These are phyloP conservation scores for Phytopythium litorale DNA, from an alignment of 352 stramenopile species.

Conservation along the genomic window DNA sequence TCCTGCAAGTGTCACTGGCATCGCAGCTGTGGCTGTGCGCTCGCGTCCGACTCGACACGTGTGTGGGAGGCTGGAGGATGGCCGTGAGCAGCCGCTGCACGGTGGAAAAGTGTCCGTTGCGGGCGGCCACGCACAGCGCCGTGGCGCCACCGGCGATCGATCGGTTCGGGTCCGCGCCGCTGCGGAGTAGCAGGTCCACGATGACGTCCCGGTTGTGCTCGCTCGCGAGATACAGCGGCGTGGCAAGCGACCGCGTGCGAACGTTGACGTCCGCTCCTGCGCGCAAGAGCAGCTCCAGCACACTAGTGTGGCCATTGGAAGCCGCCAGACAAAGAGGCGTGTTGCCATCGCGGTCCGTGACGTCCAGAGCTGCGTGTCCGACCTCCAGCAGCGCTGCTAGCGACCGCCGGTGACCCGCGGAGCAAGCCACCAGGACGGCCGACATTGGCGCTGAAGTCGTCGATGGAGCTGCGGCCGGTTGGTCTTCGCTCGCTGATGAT, in stretches of 20 bases:
- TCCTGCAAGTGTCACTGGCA: neutral
- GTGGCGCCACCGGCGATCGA: constrained; percentile 52
- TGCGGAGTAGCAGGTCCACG: constrained; percentile 51
- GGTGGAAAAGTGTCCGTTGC: constrained; percentile 61
- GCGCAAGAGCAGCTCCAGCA: constrained; percentile 37
- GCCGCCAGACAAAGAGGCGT: constrained; percentile 58
- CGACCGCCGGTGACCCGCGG: constrained; percentile 44
- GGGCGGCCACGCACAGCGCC: constrained; percentile 68
- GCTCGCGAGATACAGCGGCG: constrained; percentile 73
- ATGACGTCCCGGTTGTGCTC: constrained; percentile 74
- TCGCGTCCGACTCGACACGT: constrained; percentile 5
- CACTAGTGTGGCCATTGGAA: constrained; percentile 46
- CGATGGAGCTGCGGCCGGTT: neutral
- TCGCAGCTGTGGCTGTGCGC: constrained; percentile 7
- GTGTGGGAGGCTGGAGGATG: neutral
- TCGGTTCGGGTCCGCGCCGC: constrained; percentile 35
- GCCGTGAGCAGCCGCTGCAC: constrained; percentile 55
- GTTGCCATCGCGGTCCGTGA: constrained; percentile 62
- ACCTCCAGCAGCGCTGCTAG: constrained; percentile 35
- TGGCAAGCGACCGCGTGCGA: constrained; percentile 57
- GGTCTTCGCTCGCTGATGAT: neutral
- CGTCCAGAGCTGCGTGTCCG: constrained; percentile 35
- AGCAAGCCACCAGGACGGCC: constrained; percentile 58
- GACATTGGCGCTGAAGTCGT: constrained; percentile 16
- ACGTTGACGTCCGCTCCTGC: constrained; percentile 54